phyloP scores from a whole-genome alignment of 2,329 filamentous ascomycete species.

The Nothomitra cinnamomea region DNA sequence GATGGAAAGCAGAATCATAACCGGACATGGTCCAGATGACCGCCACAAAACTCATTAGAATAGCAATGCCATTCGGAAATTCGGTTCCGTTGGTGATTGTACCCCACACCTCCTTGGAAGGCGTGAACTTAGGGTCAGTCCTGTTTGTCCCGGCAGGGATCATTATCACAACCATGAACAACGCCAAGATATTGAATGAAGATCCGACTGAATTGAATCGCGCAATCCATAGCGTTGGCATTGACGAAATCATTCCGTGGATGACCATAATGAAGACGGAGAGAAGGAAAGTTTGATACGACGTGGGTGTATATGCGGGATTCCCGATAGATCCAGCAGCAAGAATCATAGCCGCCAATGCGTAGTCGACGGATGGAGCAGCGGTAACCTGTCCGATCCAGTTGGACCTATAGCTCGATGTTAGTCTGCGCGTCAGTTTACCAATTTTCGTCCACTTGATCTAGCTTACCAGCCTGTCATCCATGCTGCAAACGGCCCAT shows the following conservation, averaged over 20 bases:
- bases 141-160: conserved; percentile 43
- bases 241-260: conserved; percentile 48
- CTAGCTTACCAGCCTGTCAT: conserved; percentile 1
- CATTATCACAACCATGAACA: conserved; percentile 48
- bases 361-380: conserved; percentile 50
- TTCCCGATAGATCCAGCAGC: conserved; percentile 52
- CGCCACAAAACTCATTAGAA: conserved; percentile 55
- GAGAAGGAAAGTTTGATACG: conserved; percentile 52
- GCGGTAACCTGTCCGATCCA: conserved; percentile 51
- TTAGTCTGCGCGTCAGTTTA: conserved; percentile 33
- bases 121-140: conserved; percentile 39
- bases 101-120: conserved; percentile 40
- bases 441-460: conserved; percentile 30
- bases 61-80: conserved; percentile 47
- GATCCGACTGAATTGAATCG: conserved; percentile 53
- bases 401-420: conserved; percentile 28
- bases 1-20: conserved; percentile 53
- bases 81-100: conserved; percentile 48
- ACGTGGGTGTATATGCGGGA: conserved; percentile 44
- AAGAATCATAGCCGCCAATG: conserved; percentile 51
- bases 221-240: conserved; percentile 55
- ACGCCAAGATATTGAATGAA: conserved; percentile 51
- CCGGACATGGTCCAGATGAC: conserved; percentile 55
- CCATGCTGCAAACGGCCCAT: conserved; percentile 47
- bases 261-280: conserved; percentile 50